Percentiles rank a stretch among this genome's conserved stretches.
phyloP scores from a whole-genome alignment of 2,329 filamentous ascomycete species.

The Microdochium bolleyi region DNA sequence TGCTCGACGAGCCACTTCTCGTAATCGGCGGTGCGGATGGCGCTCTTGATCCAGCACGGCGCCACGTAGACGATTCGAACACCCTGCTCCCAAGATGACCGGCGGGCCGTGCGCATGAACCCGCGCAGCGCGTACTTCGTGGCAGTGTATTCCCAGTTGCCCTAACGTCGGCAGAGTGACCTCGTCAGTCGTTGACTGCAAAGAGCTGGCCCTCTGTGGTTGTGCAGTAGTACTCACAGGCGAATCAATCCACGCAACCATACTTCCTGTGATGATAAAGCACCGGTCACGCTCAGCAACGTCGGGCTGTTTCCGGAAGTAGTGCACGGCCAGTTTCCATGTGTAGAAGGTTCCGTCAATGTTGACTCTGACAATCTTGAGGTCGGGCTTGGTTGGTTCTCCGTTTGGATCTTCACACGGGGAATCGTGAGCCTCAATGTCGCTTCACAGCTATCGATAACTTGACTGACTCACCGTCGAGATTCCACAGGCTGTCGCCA shows the following conservation, averaged over 20 bases:
- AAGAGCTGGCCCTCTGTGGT: too few relatives aligned
- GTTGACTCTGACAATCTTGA: conserved; percentile 32
- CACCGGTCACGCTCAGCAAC: conserved; percentile 30
- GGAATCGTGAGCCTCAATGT: neutral
- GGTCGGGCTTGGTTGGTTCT: conserved; percentile 26
- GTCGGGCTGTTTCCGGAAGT: conserved; percentile 32
- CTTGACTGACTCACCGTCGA: conserved; percentile 19
- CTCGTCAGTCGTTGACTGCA: neutral
- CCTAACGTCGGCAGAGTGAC: conserved; percentile 4
- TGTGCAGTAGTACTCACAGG: conserved; percentile 15
- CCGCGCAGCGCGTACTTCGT: conserved; percentile 35
- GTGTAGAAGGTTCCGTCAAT: conserved; percentile 34
- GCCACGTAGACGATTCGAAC: conserved; percentile 38
- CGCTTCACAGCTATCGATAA: too few relatives aligned
- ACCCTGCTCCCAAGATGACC: conserved; percentile 27
- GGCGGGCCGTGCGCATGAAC: conserved; percentile 30
- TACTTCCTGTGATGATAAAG: conserved; percentile 38
- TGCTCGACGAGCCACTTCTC: conserved; percentile 28
- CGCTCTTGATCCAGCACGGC: conserved; percentile 30
- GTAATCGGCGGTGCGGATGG: conserved; percentile 30
- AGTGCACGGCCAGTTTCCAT: conserved; percentile 35
- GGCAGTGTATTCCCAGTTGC: conserved; percentile 30
- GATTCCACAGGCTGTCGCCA: conserved; percentile 26
- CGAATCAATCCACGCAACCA: conserved; percentile 38
- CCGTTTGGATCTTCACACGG: conserved; percentile 9